Evolutionary conservation across 148 eudicot species (phyloP).

Genomic region (Amaranthus hypochondriacus): DNA sequence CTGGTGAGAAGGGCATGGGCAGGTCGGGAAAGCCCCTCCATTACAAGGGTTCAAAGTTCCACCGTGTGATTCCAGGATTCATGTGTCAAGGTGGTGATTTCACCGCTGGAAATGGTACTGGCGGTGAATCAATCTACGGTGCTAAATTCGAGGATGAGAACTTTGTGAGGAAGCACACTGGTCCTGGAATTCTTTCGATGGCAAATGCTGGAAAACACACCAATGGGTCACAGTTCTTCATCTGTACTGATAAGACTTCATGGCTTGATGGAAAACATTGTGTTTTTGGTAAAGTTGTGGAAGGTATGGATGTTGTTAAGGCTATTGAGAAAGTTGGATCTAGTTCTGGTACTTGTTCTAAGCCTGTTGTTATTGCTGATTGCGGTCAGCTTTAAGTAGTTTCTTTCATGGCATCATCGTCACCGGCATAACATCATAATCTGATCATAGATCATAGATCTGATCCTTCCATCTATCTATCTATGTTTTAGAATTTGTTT

Average conservation of each 20-base stretch:
- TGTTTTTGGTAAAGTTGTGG: constrained; percentile 53
- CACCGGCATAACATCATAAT: background rate
- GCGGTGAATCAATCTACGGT: constrained; percentile 60
- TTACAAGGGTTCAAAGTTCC: constrained; percentile 55
- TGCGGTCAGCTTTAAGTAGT: constrained; percentile 33
- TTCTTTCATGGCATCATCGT: background rate
- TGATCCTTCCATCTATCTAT: background rate
- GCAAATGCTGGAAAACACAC: constrained; percentile 54
- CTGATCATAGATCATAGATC: background rate
- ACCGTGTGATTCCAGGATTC: constrained; percentile 56
- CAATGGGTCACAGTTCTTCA: constrained; percentile 60
- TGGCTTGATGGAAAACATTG: constrained; percentile 61
- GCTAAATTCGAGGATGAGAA: constrained; percentile 57
- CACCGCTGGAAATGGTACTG: constrained; percentile 55
- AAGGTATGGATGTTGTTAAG: constrained; percentile 49
- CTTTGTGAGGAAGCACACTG: constrained; percentile 59
- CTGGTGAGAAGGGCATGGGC: constrained; percentile 52
- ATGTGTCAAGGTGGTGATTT: constrained; percentile 78
- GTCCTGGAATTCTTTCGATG: constrained; percentile 56
- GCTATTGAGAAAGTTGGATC: constrained; percentile 55
- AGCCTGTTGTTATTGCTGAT: constrained; percentile 42
- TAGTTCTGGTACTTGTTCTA: constrained; percentile 27
- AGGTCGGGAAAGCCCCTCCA: constrained; percentile 46
- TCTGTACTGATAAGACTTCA: constrained; percentile 52
- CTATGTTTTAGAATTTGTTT: background rate